Evolutionary conservation across 2,329 filamentous ascomycete species (phyloP), one percentile per base, ranked within the genome.

Genomic region (Helicocarpus griseus): DNA sequence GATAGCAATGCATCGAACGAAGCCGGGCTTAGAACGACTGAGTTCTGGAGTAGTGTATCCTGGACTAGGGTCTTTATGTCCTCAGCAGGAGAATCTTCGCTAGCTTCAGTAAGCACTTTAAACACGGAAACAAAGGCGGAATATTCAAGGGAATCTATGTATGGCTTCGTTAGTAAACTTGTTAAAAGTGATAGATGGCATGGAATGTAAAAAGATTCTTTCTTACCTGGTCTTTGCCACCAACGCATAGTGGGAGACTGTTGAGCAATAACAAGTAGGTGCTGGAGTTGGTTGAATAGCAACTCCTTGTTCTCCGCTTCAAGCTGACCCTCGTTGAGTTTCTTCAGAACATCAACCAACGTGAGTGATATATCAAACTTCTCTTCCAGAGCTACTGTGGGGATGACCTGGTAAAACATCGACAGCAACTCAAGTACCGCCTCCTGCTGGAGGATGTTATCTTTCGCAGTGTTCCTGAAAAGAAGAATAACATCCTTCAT

Each of bases 321-420:
- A 14, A 65, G 38, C 13, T 60, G 60, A 1, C 57, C 48, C 13
- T 76, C 67, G 40, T 85, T 80, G 8, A 88, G 68, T 29, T 76
- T 76, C 51, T 78, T 75, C 43, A 97, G 72, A 1, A 83, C 78
- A 53, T 82, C 79, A 6, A 85, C 82, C 14, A 98, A 76, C 19
- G 86, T 77, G 0, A 85, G 73, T 0, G 91, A 93, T 3, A 95
- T 85, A 62, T 97, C 93, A 61, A 96, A 93, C 57, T 86, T 93
- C 59, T 89, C 86, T 57, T 85, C 83, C 13, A 94, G 75, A 1
- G 89, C 89, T 22, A 87, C 74, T 54, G 87, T 83, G 1, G 93
- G 90, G 7, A 89, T 77, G 2, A 87, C 77, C 63, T 90, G 83
- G 64, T 94, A 94, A 69, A 94, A 97, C n/a, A 90, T 76, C 14